Conservation (phyloP, 1,139 yeast species). For the Pichia sp. region DNA sequence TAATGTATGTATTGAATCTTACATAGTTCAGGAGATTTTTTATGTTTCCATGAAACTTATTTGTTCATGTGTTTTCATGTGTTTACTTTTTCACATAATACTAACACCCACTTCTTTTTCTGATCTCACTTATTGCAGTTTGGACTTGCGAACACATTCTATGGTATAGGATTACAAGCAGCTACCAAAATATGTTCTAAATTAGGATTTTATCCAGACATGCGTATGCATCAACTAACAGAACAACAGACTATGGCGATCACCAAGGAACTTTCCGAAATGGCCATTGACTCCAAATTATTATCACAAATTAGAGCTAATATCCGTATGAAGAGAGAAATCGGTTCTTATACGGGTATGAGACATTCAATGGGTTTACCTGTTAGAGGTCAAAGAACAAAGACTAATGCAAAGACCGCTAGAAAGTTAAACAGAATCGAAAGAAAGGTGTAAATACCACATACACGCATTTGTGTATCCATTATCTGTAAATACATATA, state of each 20-base stretch:
- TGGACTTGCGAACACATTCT: slow-evolving; percentile 75
- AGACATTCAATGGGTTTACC: slow-evolving; percentile 88
- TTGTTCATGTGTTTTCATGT: too few species aligned
- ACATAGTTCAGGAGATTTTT: too few species aligned
- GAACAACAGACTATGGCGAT: slow-evolving; percentile 84
- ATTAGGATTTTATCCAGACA: slow-evolving; percentile 83
- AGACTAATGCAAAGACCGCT: slow-evolving; percentile 87
- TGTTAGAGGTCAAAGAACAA: slow-evolving; percentile 90
- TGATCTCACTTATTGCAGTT: slow-evolving; percentile 33
- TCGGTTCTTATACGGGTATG: slow-evolving; percentile 82
- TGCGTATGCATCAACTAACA: slow-evolving; percentile 88
- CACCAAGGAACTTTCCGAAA: slow-evolving; percentile 77
- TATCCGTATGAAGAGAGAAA: slow-evolving; percentile 71
- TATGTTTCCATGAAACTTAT: too few species aligned
- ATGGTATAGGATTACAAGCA: slow-evolving; percentile 76
- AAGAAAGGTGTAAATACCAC: slow-evolving; percentile 38
- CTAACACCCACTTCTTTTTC: slow-evolving; percentile 6
- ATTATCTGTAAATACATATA: too few species aligned
- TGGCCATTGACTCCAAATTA: slow-evolving; percentile 82
- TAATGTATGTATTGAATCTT: slow-evolving; percentile 34
- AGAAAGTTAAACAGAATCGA: slow-evolving; percentile 74
- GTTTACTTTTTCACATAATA: too few species aligned
- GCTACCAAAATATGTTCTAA: slow-evolving; percentile 78
- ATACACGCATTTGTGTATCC: too few species aligned
- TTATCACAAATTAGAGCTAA: slow-evolving; percentile 73